Evolutionary conservation across 495 filamentous ascomycete species (phyloP), one percentile per base, ranked within the genome.

Genomic region (Penicillium psychrofluorescens): DNA sequence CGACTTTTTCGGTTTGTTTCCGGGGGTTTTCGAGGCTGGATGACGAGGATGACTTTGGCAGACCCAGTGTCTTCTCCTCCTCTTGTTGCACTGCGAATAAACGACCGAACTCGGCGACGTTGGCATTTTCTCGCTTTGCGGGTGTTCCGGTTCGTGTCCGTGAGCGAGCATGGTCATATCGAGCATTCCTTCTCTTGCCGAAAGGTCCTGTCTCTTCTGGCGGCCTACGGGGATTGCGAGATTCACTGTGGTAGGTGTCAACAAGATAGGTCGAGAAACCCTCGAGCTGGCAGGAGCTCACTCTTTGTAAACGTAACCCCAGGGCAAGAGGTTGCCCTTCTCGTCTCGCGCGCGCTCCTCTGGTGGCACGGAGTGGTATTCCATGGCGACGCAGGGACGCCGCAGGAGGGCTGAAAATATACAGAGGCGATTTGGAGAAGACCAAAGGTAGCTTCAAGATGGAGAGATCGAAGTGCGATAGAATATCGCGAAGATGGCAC

Each of bases 331-430:
- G 49, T 76, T 72, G 32, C 81, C 81, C 35, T 76, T 71, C 16
- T 78, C 70, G 51, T 82, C 79, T 53, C 69, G 63, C 29, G 78
- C 80, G 49, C 78, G 73, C 59, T 84, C 81, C 58, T 77, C 70
- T 14, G 71, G 73, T n/a, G 79, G 81, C 15, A 85, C 81, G 35
- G 72, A 76, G 55, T 85, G 81, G 37, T 84, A 78, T 56, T 84
- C 80, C 69, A 81, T 82, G 35, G 53, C 55, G 27, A 27, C 34
- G 38, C 22, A 22, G n/a, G 32, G 8, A 31, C 14, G 22, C 33
- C 12, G 34, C 15, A 30, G 22, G 4, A 22, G 22, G 2, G 22
- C 22, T 22, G 22, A 22, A 22, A 22, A 22, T 22, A 22, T 22
- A 22, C 22, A 22, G 22, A 22, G 22, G 22, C 22, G 22, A 6